Base-by-base conservation (phyloP, 2,329 filamentous ascomycete species). In the Sporothrix globosa region DNA sequence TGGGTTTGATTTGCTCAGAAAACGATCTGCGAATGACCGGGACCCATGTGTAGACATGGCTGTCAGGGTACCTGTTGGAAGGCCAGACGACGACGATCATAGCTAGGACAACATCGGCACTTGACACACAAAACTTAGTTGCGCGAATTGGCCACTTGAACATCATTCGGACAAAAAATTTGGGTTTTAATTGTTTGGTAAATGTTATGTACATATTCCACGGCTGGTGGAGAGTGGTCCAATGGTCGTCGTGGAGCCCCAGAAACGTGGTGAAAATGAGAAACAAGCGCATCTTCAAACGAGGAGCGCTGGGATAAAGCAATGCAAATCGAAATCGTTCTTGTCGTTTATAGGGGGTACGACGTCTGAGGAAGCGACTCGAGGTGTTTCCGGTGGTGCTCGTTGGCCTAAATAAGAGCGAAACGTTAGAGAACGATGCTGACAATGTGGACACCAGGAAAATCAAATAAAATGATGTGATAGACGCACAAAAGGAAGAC, bases 301-400 rank as follows among this genome's bases (percentile, higher is more conserved):
- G 11, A 63, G 21, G 9, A 19, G 2, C 9, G n/a, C 39, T 34
- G 52, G 44, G 30, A 13, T 54, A 41, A 60, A 54, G 48, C n/a
- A 41, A 48, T 21, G 52, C 13, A 67, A 53, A 24, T 41, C 60
- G 53, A 27, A 41, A 48, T 67, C 54, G 24, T 52, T 58, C 24
- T 44, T 41, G 65, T 30, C 39, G 56, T 69, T 50, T 72, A 74
- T 70, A 98, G 86, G 52, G 95, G 95, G 80, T 96, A 97, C 73
- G 92, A 89, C 21, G 92, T 93, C 75, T 88, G 83, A 41, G 93
- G 91, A 19, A 95, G 86, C 70, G 94, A 90, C 83, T 97, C 88
- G 75, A 98, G 88, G 80, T 93, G 88, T 79, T 90, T 86, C 79
- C 92, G 88, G 85, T 97, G 89, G 78, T 96, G 91, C 81, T 97